Base-by-base conservation (phyloP, 225 moss, liverwort and hornwort species). In the Antitrichia curtipendula region DNA sequence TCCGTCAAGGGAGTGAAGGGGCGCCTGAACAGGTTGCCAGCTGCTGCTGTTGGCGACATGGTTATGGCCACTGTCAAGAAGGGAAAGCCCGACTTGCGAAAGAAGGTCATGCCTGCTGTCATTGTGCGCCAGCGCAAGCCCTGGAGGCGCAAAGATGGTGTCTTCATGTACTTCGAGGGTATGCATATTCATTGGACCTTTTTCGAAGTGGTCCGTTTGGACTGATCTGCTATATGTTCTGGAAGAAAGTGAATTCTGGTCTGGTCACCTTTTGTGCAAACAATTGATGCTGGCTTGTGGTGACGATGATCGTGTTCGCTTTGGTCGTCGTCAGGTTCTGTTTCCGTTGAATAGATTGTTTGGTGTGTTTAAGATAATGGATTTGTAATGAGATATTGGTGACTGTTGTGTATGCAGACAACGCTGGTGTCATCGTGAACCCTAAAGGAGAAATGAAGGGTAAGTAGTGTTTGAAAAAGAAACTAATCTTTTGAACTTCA, bases 371-470 rank as follows among this genome's bases (percentile, higher is more conserved):
- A 23, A 21, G 31, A 38, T 24, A 3, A 20, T 50, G 28, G 17
- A 47, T 25, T 20, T 64, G 18, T 57, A 5, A 36, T 88, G 24
- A 86, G 28, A 31, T 29, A 0, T 36, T 78, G 25, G 28, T 66
- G 29, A 58, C 45, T 88, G 32, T 40, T 78, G 12, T 60, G 1
- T 61, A 45, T 80, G 91, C 97, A 97, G 96, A 97, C 57, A 96
- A 96, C 62, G 96, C 97, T 4, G 96, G 97, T 86, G 97, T 97
- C 25, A 97, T 95, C 56, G 97, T 97, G 36, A 96, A 97, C 81
- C 96, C 96, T 7, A 97, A 97, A 86, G 96, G 96, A 87, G 96
- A 96, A 88, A 96, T 97, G 97, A 97, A 97, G 91, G 97, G 97
- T 95, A 76, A 87, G 89, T 32, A 10, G 31, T 20, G 4, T 56